Base-by-base conservation (phyloP, 805 yeast genomes). In the Maudiozyma serrabonitensis region DNA sequence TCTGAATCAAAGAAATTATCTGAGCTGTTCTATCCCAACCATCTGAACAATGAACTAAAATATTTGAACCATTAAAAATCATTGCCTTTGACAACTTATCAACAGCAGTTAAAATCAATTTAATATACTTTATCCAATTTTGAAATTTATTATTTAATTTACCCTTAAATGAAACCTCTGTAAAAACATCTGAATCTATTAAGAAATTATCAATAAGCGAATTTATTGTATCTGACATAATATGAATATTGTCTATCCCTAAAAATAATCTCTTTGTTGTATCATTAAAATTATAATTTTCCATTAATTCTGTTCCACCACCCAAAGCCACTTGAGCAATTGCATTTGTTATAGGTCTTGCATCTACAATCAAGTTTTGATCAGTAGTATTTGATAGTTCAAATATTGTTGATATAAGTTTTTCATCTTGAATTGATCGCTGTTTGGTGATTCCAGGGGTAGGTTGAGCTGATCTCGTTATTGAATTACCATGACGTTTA, bases 1-100 rank as follows among this genome's bases (percentile, higher is more conserved):
- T 68, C 66, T 91, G 91, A 23, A 90, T 79, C 52, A 93, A 69
- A 2, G 96, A 83, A 6, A 89, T 76, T 1, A 90, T 78, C 62
- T 93, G 98, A 0, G 97, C 80, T 0, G 99, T 93, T 50, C 99
- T 73, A 63, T 93, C 99, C 99, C 99, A 93, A 1, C 99, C 99
- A 69, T 93, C 99, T 0, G 97, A 88, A 64, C 99, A 93, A 69
- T 93, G 99, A 6, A 93, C 76, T 9, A 93, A 63, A 4, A 91
- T 75, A 63, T 91, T 95, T 18, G 93, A 84, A 53, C 82, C 80
- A 64, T 88, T 87, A 57, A 83, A 78, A 48, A 87, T 86, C 21
- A 93, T 75, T n/a, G 91, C 84, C 60, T 87, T 84, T 25, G 84
- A 80, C 44, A 93, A 77, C 35, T 85, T 75, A 49, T 86, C 90